phyloP scores from a whole-genome alignment of 805 yeast species.

The Ogataea pignaliae region DNA sequence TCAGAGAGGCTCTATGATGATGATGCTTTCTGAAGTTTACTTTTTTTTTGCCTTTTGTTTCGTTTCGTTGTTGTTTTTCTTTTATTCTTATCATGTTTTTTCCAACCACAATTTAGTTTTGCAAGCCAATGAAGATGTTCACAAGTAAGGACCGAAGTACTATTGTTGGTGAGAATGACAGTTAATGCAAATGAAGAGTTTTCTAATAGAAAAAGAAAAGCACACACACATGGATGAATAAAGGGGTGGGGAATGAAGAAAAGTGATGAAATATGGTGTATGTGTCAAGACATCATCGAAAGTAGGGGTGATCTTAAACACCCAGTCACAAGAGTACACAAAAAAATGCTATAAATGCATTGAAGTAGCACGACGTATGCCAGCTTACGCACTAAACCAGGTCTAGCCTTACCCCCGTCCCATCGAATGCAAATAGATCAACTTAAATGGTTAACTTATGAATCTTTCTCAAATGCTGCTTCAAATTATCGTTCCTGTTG shows the following conservation, averaged over 20 bases:
- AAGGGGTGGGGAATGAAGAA: neutral
- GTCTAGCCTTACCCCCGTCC: too few species aligned
- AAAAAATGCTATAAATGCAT: too few species aligned
- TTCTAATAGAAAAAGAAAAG: neutral
- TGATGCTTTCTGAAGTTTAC: neutral
- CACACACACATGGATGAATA: neutral
- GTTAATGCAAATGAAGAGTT: neutral
- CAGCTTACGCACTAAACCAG: too few species aligned
- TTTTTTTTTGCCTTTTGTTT: neutral
- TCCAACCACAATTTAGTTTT: too few species aligned
- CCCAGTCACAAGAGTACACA: too few species aligned
- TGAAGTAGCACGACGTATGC: too few species aligned
- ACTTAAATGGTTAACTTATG: constrained; percentile 18
- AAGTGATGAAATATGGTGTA: too few species aligned
- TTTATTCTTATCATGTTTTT: too few species aligned
- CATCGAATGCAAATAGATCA: neutral
- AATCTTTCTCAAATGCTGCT: constrained; percentile 59
- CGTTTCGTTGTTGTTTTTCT: neutral
- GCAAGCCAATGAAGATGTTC: too few species aligned
- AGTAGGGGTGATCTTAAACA: too few species aligned
- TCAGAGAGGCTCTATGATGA: constrained; percentile 27
- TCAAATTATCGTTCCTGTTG: constrained; percentile 55
- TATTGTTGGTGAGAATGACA: neutral
- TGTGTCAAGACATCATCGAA: too few species aligned
- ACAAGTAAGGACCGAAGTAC: neutral